Base-by-base conservation (phyloP, 257 asterid genomes). In the Solanum raphanifolium region DNA sequence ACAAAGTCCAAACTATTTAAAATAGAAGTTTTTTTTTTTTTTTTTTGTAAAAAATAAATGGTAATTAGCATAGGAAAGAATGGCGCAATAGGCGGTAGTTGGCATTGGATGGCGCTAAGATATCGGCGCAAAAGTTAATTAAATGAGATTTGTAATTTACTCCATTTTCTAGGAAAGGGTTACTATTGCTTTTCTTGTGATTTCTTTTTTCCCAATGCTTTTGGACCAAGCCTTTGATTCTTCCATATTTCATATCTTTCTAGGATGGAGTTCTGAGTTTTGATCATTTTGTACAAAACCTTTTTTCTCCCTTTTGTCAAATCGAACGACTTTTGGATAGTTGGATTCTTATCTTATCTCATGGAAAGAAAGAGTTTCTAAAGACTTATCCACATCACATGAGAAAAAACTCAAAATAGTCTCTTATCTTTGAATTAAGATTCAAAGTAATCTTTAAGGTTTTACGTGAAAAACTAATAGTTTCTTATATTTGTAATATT, bases 21-120 rank as follows among this genome's bases (percentile, higher is more conserved):
- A 20, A 20, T 55, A 55, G 25, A 55, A 52, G 9, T 13, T 5
- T 73, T 34, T 21, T 21, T 12, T 43, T 34, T 20, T 13, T 48
- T 34, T 72, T 35, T 21, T 9, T 39, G 13, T 39, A 39, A 41
- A 43, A 46, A 6, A 9, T 9, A 2, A 5, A 35, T 1, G 4
- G 15, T 15, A 79, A 43, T 27, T 25, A 79, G 27, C 25, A 79
- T 41, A 8, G 18, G 12, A 27, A 52, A 79, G 73, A 62, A 84
- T 58, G 86, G 91, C 91, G 92, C 89, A 88, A 91, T 78, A 88
- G 87, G 74, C 92, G 94, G 87, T 79, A 43, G 38, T 60, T 88
- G 36, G 82, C 90, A 92, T 83, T 81, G 83, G 89, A 93, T 93
- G 87, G 88, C 95, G 93, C 93, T 31, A 90, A 46, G 88, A 66